These are phyloP conservation scores for Globisporangium carolinianum DNA, from an alignment of 352 stramenopile species.

Conservation along the genomic window DNA sequence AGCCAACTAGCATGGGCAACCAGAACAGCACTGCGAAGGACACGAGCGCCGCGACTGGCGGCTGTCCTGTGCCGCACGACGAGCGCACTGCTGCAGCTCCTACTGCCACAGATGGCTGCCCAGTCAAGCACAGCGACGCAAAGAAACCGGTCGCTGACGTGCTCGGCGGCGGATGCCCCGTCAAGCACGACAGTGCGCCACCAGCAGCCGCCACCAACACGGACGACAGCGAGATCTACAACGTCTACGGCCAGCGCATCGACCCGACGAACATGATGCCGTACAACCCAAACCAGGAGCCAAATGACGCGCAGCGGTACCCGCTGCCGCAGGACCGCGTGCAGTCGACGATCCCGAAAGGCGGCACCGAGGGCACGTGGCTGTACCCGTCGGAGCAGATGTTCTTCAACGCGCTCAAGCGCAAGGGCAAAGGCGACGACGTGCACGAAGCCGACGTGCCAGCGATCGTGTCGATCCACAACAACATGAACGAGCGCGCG, in stretches of 20 bases:
- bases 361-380: constrained; percentile 93
- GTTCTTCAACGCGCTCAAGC: constrained; percentile 98
- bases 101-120: constrained; percentile 34
- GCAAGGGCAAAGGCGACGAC: constrained; percentile 97
- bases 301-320: constrained; percentile 85
- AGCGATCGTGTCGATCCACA: constrained; percentile 98
- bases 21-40: constrained; percentile 38
- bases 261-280: constrained; percentile 99
- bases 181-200: constrained; percentile 25
- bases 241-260: constrained; percentile 96
- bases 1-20: constrained; percentile 47
- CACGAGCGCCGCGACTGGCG: constrained; percentile 5
- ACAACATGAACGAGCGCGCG: constrained; percentile 99
- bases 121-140: constrained; percentile 55
- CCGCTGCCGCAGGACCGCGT: constrained; percentile 91
- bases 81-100: constrained; percentile 8
- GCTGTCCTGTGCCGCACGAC: constrained; percentile 57
- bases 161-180: constrained; percentile 43
- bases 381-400: constrained; percentile 98
- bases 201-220: constrained; percentile 3
- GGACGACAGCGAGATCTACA: constrained; percentile 81
- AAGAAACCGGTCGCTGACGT: constrained; percentile 15
- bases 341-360: constrained; percentile 95
- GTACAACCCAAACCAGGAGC: constrained; percentile 93
- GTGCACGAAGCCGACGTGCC: constrained; percentile 92